Percentiles rank a stretch among this genome's conserved stretches.
Evolutionary conservation across 805 yeast genomes (phyloP).

Genomic region (Pichia cabralensis): DNA sequence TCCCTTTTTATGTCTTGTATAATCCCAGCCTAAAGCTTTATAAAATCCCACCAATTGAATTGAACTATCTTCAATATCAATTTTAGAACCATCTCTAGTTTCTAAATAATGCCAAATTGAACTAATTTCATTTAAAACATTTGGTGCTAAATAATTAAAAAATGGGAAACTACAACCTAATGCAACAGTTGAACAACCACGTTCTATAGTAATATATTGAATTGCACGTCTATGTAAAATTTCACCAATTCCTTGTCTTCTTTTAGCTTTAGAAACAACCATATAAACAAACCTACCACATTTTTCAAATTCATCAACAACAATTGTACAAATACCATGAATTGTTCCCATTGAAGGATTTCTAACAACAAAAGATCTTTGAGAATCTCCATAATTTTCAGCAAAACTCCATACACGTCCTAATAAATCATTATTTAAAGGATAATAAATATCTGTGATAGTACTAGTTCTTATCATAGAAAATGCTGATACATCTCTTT

Average conservation of each 20-base stretch:
- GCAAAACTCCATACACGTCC: conserved; percentile 11
- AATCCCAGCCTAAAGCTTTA: conserved; percentile 34
- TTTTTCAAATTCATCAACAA: conserved; percentile 31
- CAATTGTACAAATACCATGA: conserved; percentile 45
- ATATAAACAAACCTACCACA: conserved; percentile 38
- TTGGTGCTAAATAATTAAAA: conserved; percentile 7
- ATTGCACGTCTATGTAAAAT: conserved; percentile 44
- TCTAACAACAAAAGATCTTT: conserved; percentile 45
- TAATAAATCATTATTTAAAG: conserved; percentile 2
- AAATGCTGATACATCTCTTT: conserved; percentile 40
- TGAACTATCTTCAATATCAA: conserved; percentile 5
- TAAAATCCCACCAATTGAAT: conserved; percentile 22
- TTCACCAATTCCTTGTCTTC: conserved; percentile 47
- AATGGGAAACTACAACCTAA: conserved; percentile 42
- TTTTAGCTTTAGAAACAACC: conserved; percentile 42
- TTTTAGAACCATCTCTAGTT: conserved; percentile 5
- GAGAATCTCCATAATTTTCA: conserved; percentile 18
- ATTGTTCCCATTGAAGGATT: conserved; percentile 45
- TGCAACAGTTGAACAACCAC: conserved; percentile 29
- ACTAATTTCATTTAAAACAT: conserved; percentile 8
- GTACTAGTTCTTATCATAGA: conserved; percentile 33
- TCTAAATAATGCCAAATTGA: conserved; percentile 11
- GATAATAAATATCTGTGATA: conserved; percentile 5
- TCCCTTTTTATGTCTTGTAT: conserved; percentile 13
- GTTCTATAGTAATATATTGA: conserved; percentile 36